Conservation (phyloP, 192 early-diverging fungal genomes). For the Hyaloraphidium curvatum region DNA sequence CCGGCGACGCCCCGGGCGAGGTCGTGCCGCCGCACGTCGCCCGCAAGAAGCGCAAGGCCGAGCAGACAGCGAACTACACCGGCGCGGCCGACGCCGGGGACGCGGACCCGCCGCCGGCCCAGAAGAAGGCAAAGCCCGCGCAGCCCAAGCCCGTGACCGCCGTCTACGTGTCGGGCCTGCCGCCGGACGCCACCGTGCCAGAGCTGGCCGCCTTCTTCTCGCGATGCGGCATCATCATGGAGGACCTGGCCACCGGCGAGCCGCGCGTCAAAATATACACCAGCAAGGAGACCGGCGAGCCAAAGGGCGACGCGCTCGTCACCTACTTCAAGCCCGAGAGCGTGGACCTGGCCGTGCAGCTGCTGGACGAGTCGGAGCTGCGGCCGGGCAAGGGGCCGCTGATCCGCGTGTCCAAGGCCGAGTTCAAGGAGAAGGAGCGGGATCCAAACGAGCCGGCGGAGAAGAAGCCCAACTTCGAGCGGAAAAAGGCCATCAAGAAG, state of each 20-base stretch:
- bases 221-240: conserved; percentile 66
- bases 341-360: conserved; percentile 59
- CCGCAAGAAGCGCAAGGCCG: conserved; percentile 20
- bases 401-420: conserved; percentile 62
- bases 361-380: conserved; percentile 74
- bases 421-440: conserved; percentile 61
- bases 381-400: conserved; percentile 38
- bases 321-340: conserved; percentile 81
- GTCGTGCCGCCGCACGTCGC: conserved; percentile 9
- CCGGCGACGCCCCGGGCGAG: conserved; percentile 31
- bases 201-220: conserved; percentile 55
- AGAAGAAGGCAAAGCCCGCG: conserved; percentile 29
- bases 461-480: conserved; percentile 11
- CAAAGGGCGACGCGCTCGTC: conserved; percentile 85
- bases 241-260: conserved; percentile 28
- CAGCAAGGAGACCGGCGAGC: conserved; percentile 28
- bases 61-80: conserved; percentile 25
- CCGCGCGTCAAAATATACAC: conserved; percentile 84
- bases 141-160: conserved; percentile 40
- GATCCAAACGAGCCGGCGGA: conserved; percentile 13
- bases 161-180: conserved; percentile 73
- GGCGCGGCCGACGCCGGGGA: conserved; percentile 17
- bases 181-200: conserved; percentile 52
- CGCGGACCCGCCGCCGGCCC: conserved; percentile 5
- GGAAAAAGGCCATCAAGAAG: conserved; percentile 39